Percentiles rank a stretch among this genome's conserved stretches.
Evolutionary conservation across 1,284 basidiomycete species (phyloP).

Genomic region (Melampsora larici-populina): DNA sequence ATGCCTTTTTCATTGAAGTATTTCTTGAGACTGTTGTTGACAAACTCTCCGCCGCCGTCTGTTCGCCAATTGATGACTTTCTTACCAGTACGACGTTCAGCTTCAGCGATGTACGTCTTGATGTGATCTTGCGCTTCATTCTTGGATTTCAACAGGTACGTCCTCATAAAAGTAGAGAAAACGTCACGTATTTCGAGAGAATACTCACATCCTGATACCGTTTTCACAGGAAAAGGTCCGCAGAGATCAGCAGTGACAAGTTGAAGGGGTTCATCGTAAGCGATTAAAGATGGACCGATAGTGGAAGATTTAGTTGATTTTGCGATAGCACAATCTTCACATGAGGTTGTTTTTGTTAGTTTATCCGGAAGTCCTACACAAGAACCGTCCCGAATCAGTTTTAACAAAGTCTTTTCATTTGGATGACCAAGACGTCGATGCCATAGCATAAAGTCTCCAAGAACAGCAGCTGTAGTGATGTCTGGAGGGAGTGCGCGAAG

Average conservation of each 20-base stretch:
- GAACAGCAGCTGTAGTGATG: too few relatives aligned
- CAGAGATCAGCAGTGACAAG: background rate
- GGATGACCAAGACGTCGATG: background rate
- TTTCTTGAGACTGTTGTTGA: background rate
- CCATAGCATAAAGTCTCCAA: background rate
- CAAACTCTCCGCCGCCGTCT: too few relatives aligned
- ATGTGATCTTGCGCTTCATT: too few relatives aligned
- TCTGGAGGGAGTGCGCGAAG: too few relatives aligned
- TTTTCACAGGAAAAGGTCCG: background rate
- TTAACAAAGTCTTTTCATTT: background rate
- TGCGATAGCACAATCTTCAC: too few relatives aligned
- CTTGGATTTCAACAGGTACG: too few relatives aligned
- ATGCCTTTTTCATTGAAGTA: background rate
- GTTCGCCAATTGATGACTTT: too few relatives aligned
- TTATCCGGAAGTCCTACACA: too few relatives aligned
- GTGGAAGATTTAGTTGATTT: background rate
- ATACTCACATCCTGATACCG: background rate
- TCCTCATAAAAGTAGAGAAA: background rate
- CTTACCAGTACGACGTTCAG: too few relatives aligned
- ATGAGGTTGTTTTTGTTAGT: too few relatives aligned
- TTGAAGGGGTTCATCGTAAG: background rate
- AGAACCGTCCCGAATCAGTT: too few relatives aligned
- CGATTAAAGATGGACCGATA: background rate
- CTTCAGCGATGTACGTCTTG: too few relatives aligned
- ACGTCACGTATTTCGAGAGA: background rate